Evolutionary conservation across 1,139 yeast genomes (phyloP), one percentile per base, ranked within the genome.

Genomic region (Suhomyces guaymorum): DNA sequence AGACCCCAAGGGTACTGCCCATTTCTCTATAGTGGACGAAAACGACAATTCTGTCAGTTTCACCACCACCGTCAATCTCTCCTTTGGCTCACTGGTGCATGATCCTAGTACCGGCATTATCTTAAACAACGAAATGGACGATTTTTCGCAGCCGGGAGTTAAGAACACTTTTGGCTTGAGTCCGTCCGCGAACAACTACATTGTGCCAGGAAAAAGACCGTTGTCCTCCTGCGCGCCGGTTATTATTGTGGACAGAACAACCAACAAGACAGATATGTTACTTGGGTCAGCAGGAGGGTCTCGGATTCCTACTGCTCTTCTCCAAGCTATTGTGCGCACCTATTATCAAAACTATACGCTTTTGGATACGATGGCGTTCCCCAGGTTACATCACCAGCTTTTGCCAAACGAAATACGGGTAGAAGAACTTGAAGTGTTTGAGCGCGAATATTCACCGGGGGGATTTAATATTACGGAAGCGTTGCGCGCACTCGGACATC

Each of bases 221-320:
- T 64, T 90, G 28, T 85, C 95, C 6, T 87, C 96, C 1, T 76
- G 86, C 15, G 74, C 86, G 1, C 97, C 97, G 2, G 73, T 88
- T 0, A 77, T 89, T 22, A 65, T 88, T 1, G 63, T 76, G 13
- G 73, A 78, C 42, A 68, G 70, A n/a, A 52, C 47, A 9, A 57
- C 62, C 42, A 61, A 75, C 48, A 39, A 35, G 11, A 79, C 86
- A 0, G 88, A 83, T 48, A 55, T 87, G 28, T 75, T 84, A 3
- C 73, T 90, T 43, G 97, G 97, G 1, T 95, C 96, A 0, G 94
- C 97, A 1, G 97, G 98, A 7, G 97, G 97, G 0, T 83, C 95
- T 11, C 69, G 95, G 40, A 92, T 92, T 35, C 72, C 85, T n/a
- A 87, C 96, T 0, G 78, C 95, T 1, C 77, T 90, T 3, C 71